These are phyloP conservation scores for Alternaria arbusti DNA, from an alignment of 2,329 filamentous ascomycete species.

Conservation along the genomic window DNA sequence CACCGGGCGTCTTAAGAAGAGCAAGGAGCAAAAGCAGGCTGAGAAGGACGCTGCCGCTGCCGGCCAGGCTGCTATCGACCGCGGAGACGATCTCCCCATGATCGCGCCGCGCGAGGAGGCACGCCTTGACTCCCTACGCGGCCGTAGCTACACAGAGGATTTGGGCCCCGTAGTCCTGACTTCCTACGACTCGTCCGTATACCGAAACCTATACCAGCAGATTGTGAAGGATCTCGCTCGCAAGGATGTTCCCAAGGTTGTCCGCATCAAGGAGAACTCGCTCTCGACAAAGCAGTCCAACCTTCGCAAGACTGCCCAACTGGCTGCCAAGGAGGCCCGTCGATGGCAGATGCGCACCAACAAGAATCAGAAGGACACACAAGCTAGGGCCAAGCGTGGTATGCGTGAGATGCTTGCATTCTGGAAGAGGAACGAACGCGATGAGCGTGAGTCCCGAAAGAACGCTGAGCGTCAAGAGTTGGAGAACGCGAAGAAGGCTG, in stretches of 20 bases:
- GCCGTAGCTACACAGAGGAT: constrained; percentile 59
- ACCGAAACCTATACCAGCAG: constrained; percentile 96
- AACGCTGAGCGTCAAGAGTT: constrained; percentile 94
- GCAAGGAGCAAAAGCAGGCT: constrained; percentile 74
- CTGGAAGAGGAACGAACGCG: constrained; percentile 98
- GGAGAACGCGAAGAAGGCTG: constrained; percentile 93
- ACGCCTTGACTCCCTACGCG: constrained; percentile 52
- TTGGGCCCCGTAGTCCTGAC: constrained; percentile 45
- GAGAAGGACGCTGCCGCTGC: constrained; percentile 81
- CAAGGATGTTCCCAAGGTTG: constrained; percentile 92
- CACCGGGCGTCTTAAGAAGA: constrained; percentile 80
- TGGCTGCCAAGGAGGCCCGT: constrained; percentile 96
- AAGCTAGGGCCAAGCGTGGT: constrained; percentile 93
- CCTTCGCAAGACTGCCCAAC: constrained; percentile 93
- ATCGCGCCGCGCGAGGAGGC: constrained; percentile 66
- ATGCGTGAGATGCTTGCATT: constrained; percentile 99
- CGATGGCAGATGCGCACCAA: constrained; percentile 97
- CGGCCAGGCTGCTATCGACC: constrained; percentile 82
- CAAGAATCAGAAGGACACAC: constrained; percentile 97
- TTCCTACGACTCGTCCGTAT: constrained; percentile 85
- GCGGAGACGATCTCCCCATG: constrained; percentile 73
- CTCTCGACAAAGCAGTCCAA: constrained; percentile 91
- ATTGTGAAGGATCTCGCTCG: constrained; percentile 95
- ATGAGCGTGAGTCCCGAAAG: constrained; percentile 93
- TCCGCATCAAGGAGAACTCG: constrained; percentile 84